Evolutionary conservation across 768 basidiomycete species (phyloP), one percentile per base, ranked within the genome.

Genomic region (Amanita muscaria): DNA sequence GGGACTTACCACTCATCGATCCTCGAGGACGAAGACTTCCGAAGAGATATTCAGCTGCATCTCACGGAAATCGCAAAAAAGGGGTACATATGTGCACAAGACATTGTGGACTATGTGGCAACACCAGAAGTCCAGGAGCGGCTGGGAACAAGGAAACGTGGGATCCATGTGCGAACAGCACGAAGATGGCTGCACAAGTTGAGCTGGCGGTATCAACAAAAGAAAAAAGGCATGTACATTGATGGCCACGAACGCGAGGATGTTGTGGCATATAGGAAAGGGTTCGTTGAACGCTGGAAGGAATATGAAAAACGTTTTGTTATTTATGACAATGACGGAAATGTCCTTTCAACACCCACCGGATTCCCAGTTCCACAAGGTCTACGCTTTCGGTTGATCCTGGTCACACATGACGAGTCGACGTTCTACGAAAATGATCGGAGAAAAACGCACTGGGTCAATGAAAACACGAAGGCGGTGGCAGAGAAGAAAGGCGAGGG

Each of bases 381-480:
- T 22, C 22, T 14, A 10, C 44, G 34, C 11, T 58, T 58, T 40
- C 23, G 47, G 5, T 49, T 60, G 2, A 53, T 58, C 36, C 39
- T 59, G 3, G 44, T 56, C 6, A 59, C 52, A 1, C 68, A 70
- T 46, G 59, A 69, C 44, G 61, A 70, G 45, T 69, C 64, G 14
- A 68, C 62, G 3, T 69, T 68, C 48, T 66, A 63, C 47, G 57
- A 54, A 18, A 56, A 64, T 50, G 64, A 69, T 41, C 55, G 51
- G 3, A 31, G 52, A 9, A 59, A 61, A 30, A 55, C 37, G 0
- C 9, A 48, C 3, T 68, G 65, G 65, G 44, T 51, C 3, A 56
- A 58, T 27, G 22, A 35, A 7, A 46, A 18, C 0, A 44, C 44
- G 12, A 59, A 55, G 22, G 49, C 63, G 6, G 47, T 44, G 2